Base-by-base conservation (phyloP, 179 eudicot species). In the Nepenthes alata region DNA sequence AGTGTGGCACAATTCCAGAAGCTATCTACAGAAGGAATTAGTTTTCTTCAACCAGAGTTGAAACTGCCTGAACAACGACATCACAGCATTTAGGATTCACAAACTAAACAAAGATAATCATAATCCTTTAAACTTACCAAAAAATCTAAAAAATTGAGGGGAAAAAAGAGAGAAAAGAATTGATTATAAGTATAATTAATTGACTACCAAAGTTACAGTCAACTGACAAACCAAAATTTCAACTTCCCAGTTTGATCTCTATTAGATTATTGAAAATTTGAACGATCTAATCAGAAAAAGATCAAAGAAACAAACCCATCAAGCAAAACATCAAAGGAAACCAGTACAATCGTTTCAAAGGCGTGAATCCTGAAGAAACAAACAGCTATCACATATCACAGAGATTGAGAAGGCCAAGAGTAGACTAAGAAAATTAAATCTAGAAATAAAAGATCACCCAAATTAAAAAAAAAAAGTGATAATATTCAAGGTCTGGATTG, bases 291-390 rank as follows among this genome's bases (percentile, higher is more conserved):
- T 35, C 44, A n/a, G 37, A 36, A 16, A 53, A 45, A 61, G 34
- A 11, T 16, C 68, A 63, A 37, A 10, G 50, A 55, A 62, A 14
- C 65, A 69, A 62, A 44, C 54, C 68, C 64, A 61, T 58, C 53
- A 62, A 65, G 16, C 36, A 37, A 41, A 59, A 53, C 59, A 12
- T 52, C 61, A 34, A 59, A 9, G 47, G 65, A 66, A 51, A 25
- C 60, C 56, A 60, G 12, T 53, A 72, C 38, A 12, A 53, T 53
- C 35, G 58, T 58, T 51, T 13, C 50, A 2, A n/a, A 54, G 14
- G 13, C 58, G 0, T 7, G 45, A 41, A 7, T 41, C 1, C 6
- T 41, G 45, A 41, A 41, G 0, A 25, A 25, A 25, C 25, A 25
- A 25, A 25, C 25, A 25, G 25, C 25, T 25, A 25, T 25, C 25